Conservation (phyloP, 1,139 yeast genomes). For the Zygosaccharomyces sapae region DNA sequence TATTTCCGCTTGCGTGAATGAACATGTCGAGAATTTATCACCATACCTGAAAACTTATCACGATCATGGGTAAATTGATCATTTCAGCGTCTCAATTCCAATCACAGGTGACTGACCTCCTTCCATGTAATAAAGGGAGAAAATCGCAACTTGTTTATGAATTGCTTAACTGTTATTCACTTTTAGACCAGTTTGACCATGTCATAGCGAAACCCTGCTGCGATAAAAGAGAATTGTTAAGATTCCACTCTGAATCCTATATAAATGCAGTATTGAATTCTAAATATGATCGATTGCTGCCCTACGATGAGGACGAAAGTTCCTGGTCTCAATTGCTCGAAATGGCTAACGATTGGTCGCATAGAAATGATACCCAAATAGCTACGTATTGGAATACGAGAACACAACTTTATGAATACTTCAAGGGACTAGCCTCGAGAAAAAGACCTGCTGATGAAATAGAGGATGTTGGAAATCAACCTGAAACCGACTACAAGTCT, state of each 20-base stretch:
- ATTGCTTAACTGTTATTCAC: constrained; percentile 23
- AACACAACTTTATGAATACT: constrained; percentile 10
- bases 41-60: too few species aligned
- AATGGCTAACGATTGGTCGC: constrained; percentile 14
- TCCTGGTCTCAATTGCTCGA: constrained; percentile 18
- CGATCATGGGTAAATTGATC: constrained; percentile 22
- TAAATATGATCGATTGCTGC: constrained; percentile 11
- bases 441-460: constrained; percentile 13
- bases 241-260: constrained; percentile 28
- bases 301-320: constrained; percentile 13
- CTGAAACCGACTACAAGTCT: constrained; percentile 4
- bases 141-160: constrained; percentile 29
- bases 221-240: constrained; percentile 18
- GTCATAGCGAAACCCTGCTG: constrained; percentile 20
- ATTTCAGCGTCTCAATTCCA: constrained; percentile 31
- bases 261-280: constrained; percentile 20
- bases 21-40: background rate
- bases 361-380: background rate
- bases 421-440: constrained; percentile 4
- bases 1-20: background rate
- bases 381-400: constrained; percentile 5
- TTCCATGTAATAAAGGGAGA: constrained; percentile 30
- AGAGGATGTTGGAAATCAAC: constrained; percentile 4
- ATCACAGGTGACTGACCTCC: constrained; percentile 32
- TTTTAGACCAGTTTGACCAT: constrained; percentile 27